Base-by-base conservation (phyloP, 257 asterid species). In the Scutellaria baicalensis region DNA sequence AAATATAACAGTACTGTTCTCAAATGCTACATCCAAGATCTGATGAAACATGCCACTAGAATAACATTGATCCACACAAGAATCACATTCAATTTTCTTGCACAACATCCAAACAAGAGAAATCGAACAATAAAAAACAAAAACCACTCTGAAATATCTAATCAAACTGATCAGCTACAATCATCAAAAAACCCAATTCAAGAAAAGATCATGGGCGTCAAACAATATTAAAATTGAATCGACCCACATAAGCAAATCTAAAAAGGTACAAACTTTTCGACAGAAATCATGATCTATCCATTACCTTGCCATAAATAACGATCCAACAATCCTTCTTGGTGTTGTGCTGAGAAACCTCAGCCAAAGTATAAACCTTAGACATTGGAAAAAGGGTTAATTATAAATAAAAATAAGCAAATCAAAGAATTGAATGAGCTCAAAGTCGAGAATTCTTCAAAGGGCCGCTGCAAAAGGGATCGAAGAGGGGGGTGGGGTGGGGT, bases 301-400 rank as follows among this genome's bases (percentile, higher is more conserved):
- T 58, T 56, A 89, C 95, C 96, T 88, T 88, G 79, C 96, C 96
- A 31, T 31, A 68, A 63, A 90, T 90, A 57, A 86, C 6, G 66
- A 92, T 84, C 98, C 96, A 92, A 61, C 96, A 90, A 65, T 92
- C 98, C 83, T 86, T 88, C 67, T 75, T 54, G 77, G 79, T 77
- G 85, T 79, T 88, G 89, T 92, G 98, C 80, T 85, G 78, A 33
- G 96, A 81, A 62, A 90, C 84, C 85, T 92, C 90, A 10, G 89
- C 86, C 80, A 92, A 73, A 62, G 85, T 83, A 61, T 51, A 86
- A 33, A 85, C 79, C 66, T 82, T 88, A 45, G 89, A 91, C 97
- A 88, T 89, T 16, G 43, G 17, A 71, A 33, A 59, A 18, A 68
- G 20, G 45, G 13, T 47, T 21, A 39, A 27, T 38, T 36, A 6